Conservation (phyloP, 352 stramenopile species). For the Globisporangium mamillatum region DNA sequence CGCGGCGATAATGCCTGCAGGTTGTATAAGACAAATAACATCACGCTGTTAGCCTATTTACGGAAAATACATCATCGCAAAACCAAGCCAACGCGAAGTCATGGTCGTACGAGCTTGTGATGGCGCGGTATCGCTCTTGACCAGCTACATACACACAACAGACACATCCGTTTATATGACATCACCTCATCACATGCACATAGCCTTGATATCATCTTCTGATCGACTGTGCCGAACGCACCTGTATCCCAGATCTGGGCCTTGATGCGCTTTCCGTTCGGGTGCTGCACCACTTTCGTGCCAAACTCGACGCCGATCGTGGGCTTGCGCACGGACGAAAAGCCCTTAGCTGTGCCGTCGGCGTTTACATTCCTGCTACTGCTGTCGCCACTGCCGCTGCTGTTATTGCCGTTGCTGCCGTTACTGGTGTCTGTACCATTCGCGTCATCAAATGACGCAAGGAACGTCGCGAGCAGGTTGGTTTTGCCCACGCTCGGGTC, state of each 20-base stretch:
- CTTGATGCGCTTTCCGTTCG: conserved; percentile 79
- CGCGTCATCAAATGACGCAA: conserved; percentile 37
- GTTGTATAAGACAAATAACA: not conserved
- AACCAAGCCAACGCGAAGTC: no score
- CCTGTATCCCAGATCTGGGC: conserved; percentile 83
- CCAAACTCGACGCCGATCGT: conserved; percentile 84
- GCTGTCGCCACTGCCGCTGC: not conserved
- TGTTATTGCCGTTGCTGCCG: not conserved
- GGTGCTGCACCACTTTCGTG: conserved; percentile 72
- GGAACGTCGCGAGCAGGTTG: conserved; percentile 83
- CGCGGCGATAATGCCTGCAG: conserved; percentile 66
- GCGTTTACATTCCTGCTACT: conserved; percentile 18
- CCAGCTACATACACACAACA: conserved; percentile 29
- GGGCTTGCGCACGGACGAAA: conserved; percentile 58
- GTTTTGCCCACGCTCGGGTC: conserved; percentile 90
- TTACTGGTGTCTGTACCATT: not conserved
- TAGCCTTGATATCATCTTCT: not conserved
- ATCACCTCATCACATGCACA: not conserved
- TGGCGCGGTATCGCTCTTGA: conserved; percentile 78
- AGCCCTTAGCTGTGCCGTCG: conserved; percentile 39
- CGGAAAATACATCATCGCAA: not conserved
- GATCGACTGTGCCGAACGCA: conserved; percentile 3
- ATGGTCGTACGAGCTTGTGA: conserved; percentile 59
- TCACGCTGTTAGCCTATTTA: not conserved
- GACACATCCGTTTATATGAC: not conserved